Evolutionary conservation across 441 rosid species (phyloP), one percentile per base, ranked within the genome.

Genomic region (Hura crepitans): DNA sequence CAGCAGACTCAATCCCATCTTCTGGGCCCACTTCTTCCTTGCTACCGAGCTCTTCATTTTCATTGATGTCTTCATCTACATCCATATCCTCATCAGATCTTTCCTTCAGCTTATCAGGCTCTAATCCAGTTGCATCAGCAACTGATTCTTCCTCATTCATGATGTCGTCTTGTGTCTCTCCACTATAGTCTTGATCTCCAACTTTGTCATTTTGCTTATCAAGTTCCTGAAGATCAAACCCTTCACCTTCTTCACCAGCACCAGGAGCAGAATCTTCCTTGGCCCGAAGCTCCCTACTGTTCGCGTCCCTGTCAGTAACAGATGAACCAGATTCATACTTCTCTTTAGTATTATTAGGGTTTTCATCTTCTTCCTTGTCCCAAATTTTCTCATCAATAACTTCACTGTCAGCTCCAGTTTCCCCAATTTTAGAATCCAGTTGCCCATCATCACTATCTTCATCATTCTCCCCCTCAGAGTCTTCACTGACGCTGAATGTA

Each of bases 301-400:
- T 81, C 56, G 78, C 65, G 79, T 90, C 91, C 42, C 27, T 83
- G 46, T 91, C 92, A 59, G 15, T 77, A 62, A 91, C 86, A 30
- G 96, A 80, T 28, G 94, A 78, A 55, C 97, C 98, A 60, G 95
- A 81, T 80, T 96, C 98, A 78, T 84, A 82, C 79, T 85, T 90
- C 77, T 96, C 98, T 57, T 85, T 82, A 68, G 65, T 69, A 45
- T 80, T 69, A 62, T 67, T 75, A 33, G 82, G 85, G 77, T 82
- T 77, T 55, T 89, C 86, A 68, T 89, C 92, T 69, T 88, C 89
- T 59, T 90, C 86, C 72, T 88, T 82, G 73, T 91, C 83, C 86
- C 82, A 80, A 33, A 81, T 88, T 82, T 87, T 96, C 83, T 89
- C 97, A 83, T 90, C 89, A 71, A 89, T 79, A 62, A 77, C 86